Evolutionary conservation across 176 grass and related monocot species (phyloP).

Genomic region (Oryza nivara): DNA sequence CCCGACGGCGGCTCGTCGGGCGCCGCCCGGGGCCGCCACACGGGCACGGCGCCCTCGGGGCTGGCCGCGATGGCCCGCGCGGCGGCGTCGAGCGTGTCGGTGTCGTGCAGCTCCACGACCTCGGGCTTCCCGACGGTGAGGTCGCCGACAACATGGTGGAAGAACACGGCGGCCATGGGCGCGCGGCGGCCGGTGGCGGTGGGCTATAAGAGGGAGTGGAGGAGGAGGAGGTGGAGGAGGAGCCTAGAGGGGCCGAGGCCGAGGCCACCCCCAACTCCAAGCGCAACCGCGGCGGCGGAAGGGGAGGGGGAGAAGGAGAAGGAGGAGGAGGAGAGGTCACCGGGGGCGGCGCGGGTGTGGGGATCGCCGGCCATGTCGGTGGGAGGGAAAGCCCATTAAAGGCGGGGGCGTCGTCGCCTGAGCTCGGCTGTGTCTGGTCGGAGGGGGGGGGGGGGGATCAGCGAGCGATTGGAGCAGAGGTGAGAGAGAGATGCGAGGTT

Average conservation of each 20-base stretch:
- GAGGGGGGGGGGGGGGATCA: neutral
- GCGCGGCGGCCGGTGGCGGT: slow-evolving; percentile 22
- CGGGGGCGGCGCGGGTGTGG: slow-evolving; percentile 43
- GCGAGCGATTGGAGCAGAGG: neutral
- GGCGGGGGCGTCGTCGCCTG: neutral
- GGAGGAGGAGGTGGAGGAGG: slow-evolving; percentile 78
- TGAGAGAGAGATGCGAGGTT: neutral
- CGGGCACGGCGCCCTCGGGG: slow-evolving; percentile 72
- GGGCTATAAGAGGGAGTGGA: slow-evolving; percentile 84
- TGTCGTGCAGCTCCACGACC: slow-evolving; percentile 69
- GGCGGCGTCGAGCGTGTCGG: slow-evolving; percentile 74
- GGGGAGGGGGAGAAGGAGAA: neutral
- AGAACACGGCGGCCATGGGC: slow-evolving; percentile 74
- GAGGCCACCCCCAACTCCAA: slow-evolving; percentile 21
- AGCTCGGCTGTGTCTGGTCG: neutral
- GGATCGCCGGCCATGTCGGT: slow-evolving; percentile 57
- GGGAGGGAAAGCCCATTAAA: slow-evolving; percentile 73
- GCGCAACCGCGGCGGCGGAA: slow-evolving; percentile 18
- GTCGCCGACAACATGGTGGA: slow-evolving; percentile 93
- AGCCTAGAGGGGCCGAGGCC: slow-evolving; percentile 58
- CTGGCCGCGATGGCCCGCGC: slow-evolving; percentile 66
- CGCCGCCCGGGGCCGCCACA: slow-evolving; percentile 52
- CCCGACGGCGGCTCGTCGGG: slow-evolving; percentile 50
- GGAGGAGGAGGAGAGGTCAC: slow-evolving; percentile 41
- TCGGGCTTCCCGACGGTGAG: slow-evolving; percentile 84